A percentile compares a stretch with the other conserved stretches of the same genome.
Conservation (phyloP, 306 rosid species). For the Lathyrus sativus region DNA sequence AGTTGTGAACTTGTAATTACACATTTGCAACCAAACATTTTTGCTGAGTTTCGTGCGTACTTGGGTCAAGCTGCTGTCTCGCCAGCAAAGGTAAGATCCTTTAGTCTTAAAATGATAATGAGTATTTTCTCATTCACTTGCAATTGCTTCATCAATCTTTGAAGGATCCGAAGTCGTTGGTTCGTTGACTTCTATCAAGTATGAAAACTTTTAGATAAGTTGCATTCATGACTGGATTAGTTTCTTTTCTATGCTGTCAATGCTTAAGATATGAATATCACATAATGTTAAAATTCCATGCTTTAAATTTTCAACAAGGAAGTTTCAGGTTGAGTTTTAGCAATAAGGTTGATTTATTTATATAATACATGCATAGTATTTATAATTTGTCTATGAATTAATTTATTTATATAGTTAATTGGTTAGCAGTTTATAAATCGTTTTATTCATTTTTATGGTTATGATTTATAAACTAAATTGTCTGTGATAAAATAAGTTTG, state of each 20-base stretch:
- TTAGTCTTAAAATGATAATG: slow-evolving; percentile 18
- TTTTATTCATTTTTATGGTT: no score
- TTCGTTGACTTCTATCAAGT: slow-evolving; percentile 8
- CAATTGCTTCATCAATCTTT: slow-evolving; percentile 11
- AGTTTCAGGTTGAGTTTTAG: not conserved
- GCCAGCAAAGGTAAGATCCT: slow-evolving; percentile 85
- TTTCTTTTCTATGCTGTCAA: slow-evolving; percentile 8
- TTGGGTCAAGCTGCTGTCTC: slow-evolving; percentile 98
- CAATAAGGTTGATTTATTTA: slow-evolving; percentile 4
- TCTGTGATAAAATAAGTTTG: no score
- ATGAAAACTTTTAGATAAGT: slow-evolving; percentile 17
- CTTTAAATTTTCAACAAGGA: no score
- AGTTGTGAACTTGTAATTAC: slow-evolving; percentile 41
- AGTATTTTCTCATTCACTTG: slow-evolving; percentile 19
- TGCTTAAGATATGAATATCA: slow-evolving; percentile 7
- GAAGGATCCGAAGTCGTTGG: slow-evolving; percentile 4
- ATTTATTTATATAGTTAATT: not conserved
- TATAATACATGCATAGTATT: not conserved
- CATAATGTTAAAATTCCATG: not conserved
- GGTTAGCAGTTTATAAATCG: not conserved
- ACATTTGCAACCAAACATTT: slow-evolving; percentile 80
- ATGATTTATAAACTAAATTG: no score
- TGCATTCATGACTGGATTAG: not conserved
- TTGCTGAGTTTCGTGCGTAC: slow-evolving; percentile 80
- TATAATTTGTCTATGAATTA: slow-evolving; percentile 5